phyloP scores from a whole-genome alignment of 2,329 filamentous ascomycete species.

The Colletotrichum filicis region DNA sequence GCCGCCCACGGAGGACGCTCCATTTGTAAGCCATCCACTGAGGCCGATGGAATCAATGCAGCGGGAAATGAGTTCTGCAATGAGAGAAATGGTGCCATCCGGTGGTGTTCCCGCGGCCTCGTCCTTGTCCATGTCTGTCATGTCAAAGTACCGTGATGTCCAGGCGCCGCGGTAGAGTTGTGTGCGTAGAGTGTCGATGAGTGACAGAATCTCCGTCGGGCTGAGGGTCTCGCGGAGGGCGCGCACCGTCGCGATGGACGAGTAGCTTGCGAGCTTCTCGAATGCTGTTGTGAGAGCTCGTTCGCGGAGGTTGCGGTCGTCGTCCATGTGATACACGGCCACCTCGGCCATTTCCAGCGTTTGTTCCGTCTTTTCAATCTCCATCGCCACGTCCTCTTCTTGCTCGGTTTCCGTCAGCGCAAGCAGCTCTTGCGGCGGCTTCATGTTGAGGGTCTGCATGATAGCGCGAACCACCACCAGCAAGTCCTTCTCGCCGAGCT shows the following conservation, averaged over 20 bases:
- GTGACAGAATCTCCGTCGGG: constrained; percentile 74
- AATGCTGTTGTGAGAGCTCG: constrained; percentile 75
- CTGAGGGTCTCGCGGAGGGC: constrained; percentile 72
- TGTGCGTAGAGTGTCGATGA: constrained; percentile 78
- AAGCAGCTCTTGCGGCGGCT: constrained; percentile 35
- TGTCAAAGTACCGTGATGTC: constrained; percentile 77
- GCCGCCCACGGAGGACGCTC: constrained; percentile 55
- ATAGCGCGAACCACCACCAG: constrained; percentile 73
- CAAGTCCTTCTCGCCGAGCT: constrained; percentile 73
- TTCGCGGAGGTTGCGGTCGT: constrained; percentile 71
- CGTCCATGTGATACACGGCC: constrained; percentile 74
- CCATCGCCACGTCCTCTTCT: constrained; percentile 55
- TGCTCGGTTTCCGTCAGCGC: constrained; percentile 38
- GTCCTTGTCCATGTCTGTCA: constrained; percentile 57
- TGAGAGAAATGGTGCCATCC: constrained; percentile 76
- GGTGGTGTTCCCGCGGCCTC: constrained; percentile 58
- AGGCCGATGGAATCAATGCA: constrained; percentile 81
- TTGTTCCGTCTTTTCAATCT: constrained; percentile 70
- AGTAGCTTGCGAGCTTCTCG: constrained; percentile 75
- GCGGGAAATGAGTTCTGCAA: constrained; percentile 77
- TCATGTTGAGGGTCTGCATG: constrained; percentile 73
- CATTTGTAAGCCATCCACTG: constrained; percentile 78
- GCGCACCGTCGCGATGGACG: constrained; percentile 67
- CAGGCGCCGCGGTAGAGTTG: constrained; percentile 81
- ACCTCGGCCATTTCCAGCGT: constrained; percentile 76